Base-by-base conservation (phyloP, 495 filamentous ascomycete genomes). In the Symbiotaphrina buchneri region DNA sequence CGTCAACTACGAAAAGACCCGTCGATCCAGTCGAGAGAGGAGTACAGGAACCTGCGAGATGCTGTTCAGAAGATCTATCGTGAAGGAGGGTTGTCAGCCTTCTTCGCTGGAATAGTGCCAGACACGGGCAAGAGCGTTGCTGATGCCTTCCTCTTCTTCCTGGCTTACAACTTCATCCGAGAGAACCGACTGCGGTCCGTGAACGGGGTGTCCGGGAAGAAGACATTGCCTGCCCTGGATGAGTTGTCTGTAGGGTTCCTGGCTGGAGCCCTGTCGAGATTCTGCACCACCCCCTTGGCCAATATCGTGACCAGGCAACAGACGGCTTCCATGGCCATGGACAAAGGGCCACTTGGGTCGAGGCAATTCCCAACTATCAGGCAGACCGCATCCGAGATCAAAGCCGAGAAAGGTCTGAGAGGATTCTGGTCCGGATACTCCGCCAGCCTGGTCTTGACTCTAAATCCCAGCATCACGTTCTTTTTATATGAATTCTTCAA, bases 361-460 rank as follows among this genome's bases (percentile, higher is more conserved):
- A 19, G 34, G n/a, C 21, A 39, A 10, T 41, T 47, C 10, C 38
- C 46, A 0, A 63, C 53, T 13, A 63, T 71, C 2, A 47, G 53
- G 2, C 59, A 72, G 16, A 80, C 80, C 26, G 59, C 72, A 11
- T 47, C 51, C 2, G 54, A 64, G 22, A 85, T 93, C 30, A 49
- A 54, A 7, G 34, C 49, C 1, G 78, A 87, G 44, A 74, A 77
- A 41, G 85, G 83, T 0, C 31, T 85, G 5, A 41, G 45, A 14
- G 83, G 83, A 0, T 77, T 92, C 39, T 93, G 85, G 84, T 77
- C 81, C 0, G 85, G 85, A 2, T 93, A 93, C 49, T 75, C 74
- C 8, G 82, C 82, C 0, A 67, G 63, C 18, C 47, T 87, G 30
- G 59, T 91, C 30, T 48, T 94, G 20, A 84, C 84, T 1, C 54